A percentile compares a stretch with the other conserved stretches of the same genome.
Evolutionary conservation across 2,329 filamentous ascomycete species (phyloP).

Genomic region (Hirsutella thompsonii): DNA sequence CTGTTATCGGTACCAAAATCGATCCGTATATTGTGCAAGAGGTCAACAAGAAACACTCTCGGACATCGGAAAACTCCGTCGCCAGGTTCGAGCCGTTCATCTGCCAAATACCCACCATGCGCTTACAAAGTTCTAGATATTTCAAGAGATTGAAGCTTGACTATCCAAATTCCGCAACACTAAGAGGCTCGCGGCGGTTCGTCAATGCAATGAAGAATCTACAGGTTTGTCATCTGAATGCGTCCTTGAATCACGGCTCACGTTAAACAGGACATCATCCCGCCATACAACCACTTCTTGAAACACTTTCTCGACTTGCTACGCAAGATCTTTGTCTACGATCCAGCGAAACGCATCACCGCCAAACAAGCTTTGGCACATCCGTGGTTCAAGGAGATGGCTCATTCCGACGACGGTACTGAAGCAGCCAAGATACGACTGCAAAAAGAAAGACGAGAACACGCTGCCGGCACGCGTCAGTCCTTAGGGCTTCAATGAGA

Average conservation of each 20-base stretch:
- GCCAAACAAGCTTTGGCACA: slow-evolving; percentile 54
- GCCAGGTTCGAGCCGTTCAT: slow-evolving; percentile 36
- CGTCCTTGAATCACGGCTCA: background rate
- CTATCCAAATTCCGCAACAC: slow-evolving; percentile 51
- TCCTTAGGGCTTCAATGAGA: no score
- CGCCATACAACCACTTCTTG: slow-evolving; percentile 43
- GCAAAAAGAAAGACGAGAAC: slow-evolving; percentile 33
- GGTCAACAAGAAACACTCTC: slow-evolving; percentile 37
- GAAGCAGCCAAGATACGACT: slow-evolving; percentile 52
- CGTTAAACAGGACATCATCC: slow-evolving; percentile 46
- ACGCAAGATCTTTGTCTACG: slow-evolving; percentile 56
- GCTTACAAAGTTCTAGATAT: slow-evolving; percentile 31
- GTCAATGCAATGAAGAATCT: slow-evolving; percentile 62
- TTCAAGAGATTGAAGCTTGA: slow-evolving; percentile 55
- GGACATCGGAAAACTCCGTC: slow-evolving; percentile 47
- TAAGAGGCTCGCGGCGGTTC: slow-evolving; percentile 50
- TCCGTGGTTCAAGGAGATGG: slow-evolving; percentile 53
- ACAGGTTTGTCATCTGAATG: slow-evolving; percentile 31
- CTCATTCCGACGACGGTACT: slow-evolving; percentile 52
- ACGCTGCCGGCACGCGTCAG: slow-evolving; percentile 3
- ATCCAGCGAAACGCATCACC: slow-evolving; percentile 51
- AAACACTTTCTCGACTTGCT: slow-evolving; percentile 51
- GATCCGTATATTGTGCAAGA: slow-evolving; percentile 41
- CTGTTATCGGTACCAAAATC: slow-evolving; percentile 46
- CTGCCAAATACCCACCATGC: background rate